Percentiles rank a stretch among this genome's conserved stretches.
Conservation (phyloP, 1,284 basidiomycete genomes). For the Sporisorium iseilematis-ciliati region DNA sequence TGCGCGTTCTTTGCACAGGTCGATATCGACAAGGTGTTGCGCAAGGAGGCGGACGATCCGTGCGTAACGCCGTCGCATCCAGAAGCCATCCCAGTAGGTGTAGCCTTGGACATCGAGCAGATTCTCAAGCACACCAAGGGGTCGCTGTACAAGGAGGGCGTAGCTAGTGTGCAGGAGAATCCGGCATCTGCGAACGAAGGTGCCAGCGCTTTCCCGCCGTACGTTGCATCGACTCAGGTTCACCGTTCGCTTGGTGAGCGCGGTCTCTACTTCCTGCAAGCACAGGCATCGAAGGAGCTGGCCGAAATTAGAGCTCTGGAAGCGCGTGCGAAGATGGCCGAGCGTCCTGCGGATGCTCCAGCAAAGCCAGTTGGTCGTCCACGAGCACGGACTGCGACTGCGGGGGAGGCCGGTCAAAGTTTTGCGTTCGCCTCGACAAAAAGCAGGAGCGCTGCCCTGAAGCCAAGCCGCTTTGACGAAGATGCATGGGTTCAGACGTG, state of each 20-base stretch:
- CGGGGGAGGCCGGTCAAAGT: background rate
- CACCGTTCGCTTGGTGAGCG: conserved; percentile 63
- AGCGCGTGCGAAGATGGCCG: conserved; percentile 49
- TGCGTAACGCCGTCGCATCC: conserved; percentile 96
- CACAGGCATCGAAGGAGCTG: conserved; percentile 64
- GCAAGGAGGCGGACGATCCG: conserved; percentile 96
- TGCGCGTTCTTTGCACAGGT: conserved; percentile 95
- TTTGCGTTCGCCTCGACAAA: conserved; percentile 16
- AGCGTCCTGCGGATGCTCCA: conserved; percentile 15
- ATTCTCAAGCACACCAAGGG: conserved; percentile 74
- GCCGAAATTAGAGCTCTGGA: conserved; percentile 66
- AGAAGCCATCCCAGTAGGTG: conserved; percentile 82
- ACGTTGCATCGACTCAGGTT: conserved; percentile 52
- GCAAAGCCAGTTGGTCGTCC: conserved; percentile 4
- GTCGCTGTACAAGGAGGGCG: conserved; percentile 49
- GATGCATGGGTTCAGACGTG: conserved; percentile 51
- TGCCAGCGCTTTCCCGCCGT: conserved; percentile 35
- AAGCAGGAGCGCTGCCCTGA: conserved; percentile 13
- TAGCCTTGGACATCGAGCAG: conserved; percentile 81
- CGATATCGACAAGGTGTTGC: conserved; percentile 88
- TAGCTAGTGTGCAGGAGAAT: background rate
- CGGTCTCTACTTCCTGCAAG: conserved; percentile 65
- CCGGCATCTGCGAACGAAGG: background rate
- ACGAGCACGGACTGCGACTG: conserved; percentile 9
- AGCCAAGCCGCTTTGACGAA: conserved; percentile 21